Evolutionary conservation across 495 filamentous ascomycete genomes (phyloP), one percentile per base, ranked within the genome.

Genomic region (Aspergillus bertholletiae): DNA sequence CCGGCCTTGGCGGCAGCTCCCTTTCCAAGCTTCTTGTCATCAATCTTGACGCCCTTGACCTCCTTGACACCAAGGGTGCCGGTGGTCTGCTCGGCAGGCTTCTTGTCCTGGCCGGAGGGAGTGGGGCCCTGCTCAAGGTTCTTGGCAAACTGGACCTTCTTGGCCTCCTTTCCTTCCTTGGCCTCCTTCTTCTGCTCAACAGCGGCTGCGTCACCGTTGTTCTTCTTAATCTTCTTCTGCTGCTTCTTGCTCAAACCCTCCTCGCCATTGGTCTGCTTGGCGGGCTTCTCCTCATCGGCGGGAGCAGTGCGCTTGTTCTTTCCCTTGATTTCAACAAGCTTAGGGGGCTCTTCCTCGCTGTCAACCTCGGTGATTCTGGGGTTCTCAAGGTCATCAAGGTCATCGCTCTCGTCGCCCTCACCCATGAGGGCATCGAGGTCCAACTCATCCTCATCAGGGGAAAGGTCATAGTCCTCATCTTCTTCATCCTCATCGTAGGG

Each of bases 61-160:
- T 84, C 84, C 76, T 89, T 93, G 39, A 88, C 78, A 37, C 86
- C 86, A 46, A 86, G 74, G 26, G 79, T 80, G 44, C 78, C 77
- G 35, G 76, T 77, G 41, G 76, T 65, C 70, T 81, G 79, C 63
- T 82, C 80, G 13, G 71, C 74, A 32, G 71, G 63, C 60, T 76
- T 74, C 58, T 77, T 75, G 24, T 64, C 67, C 34, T 67, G 59
- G 17, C 64, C 55, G 39, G 87, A 85, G 54, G 84, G 83, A 39
- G 91, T 91, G 35, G 94, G 94, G 44, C 93, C 94, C 69, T 96
- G 92, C 78, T 97, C 95, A 28, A 98, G 88, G 69, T 97, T 89
- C 81, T 97, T 95, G 59, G 94, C 94, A 69, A 99, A 99, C 74
- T 96, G 90, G 26, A 99, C 94, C 79, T 97, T 97, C 84, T 97